Evolutionary conservation across 2,329 filamentous ascomycete genomes (phyloP).

Genomic region (Colletotrichum tropicicola): DNA sequence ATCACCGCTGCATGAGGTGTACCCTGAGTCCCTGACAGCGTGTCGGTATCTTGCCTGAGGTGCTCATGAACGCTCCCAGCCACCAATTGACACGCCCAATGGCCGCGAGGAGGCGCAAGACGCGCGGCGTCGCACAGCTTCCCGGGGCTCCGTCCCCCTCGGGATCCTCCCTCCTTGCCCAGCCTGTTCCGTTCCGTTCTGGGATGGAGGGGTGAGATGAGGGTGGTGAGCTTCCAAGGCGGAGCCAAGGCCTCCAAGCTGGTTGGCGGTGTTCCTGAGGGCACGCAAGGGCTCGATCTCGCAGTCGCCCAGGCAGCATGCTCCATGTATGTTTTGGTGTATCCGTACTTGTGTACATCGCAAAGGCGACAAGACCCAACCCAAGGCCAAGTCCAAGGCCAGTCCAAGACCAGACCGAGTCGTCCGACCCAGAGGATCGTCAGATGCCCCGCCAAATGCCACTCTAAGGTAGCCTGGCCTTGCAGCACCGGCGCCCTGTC

Average conservation of each 20-base stretch:
- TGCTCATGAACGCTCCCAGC: neutral
- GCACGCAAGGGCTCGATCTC: slow-evolving; percentile 5
- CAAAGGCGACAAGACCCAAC: neutral
- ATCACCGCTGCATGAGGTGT: neutral
- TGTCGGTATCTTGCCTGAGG: neutral
- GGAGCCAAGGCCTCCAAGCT: neutral
- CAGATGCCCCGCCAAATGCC: slow-evolving; percentile 23
- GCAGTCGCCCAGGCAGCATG: neutral
- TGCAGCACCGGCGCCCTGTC: slow-evolving; percentile 35
- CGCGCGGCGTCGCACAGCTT: slow-evolving; percentile 20
- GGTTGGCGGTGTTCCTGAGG: slow-evolving; percentile 11
- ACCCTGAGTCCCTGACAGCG: too few relatives aligned
- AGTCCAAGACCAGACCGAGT: neutral
- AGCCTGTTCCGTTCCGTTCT: too few relatives aligned
- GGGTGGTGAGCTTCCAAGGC: slow-evolving; percentile 9
- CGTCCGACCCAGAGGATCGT: slow-evolving; percentile 18
- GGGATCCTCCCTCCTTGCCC: neutral
- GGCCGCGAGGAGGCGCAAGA: slow-evolving; percentile 6
- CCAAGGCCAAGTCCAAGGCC: neutral
- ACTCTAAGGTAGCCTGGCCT: neutral
- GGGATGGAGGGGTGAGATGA: too few relatives aligned
- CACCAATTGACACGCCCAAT: neutral
- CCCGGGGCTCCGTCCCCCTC: too few relatives aligned
- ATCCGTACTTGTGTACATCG: neutral
- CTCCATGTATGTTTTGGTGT: neutral